Evolutionary conservation across 345 rosid genomes (phyloP), one percentile per base, ranked within the genome.

Genomic region (Acer campestre): DNA sequence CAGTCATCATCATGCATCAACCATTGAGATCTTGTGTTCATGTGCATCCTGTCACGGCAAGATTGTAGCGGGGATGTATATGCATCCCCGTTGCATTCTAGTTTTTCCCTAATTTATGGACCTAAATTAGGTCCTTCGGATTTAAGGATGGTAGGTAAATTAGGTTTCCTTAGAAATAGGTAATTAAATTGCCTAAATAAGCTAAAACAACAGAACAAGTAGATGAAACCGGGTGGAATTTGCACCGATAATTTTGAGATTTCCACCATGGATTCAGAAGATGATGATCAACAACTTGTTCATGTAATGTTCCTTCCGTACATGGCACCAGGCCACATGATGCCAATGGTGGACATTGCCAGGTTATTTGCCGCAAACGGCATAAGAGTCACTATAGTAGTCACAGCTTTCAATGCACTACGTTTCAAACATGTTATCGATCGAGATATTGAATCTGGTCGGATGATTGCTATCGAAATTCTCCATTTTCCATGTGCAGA

Each of bases 281-380:
- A 63, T 71, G 10, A 42, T 42, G 65, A 31, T 10, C 72, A 78
- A 25, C 48, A 5, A 4, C 46, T 42, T 42, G 9, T 79, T 18
- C 86, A 82, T 64, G 76, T 77, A 4, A 84, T 84, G 82, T 84
- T 86, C 74, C 79, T 81, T 49, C 87, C 87, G 12, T 81, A 62
- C 75, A 27, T 79, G 73, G 87, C 84, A 18, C 81, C 82, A 73
- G 84, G 87, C 77, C 84, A 84, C 71, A 81, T 84, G 79, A 67
- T 84, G 71, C 84, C 84, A 13, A 79, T 81, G 87, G 73, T 81
- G 0, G 84, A 79, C 76, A 81, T 81, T 49, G 87, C 81, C 10
- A 76, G 84, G 79, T 55, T 75, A 1, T 78, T 84, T 49, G 84
- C 87, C 9, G 78, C 81, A 7, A 64, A 73, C 49, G 80, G 77